Evolutionary conservation across 352 stramenopile genomes (phyloP).

Genomic region (Peronospora farinosa): DNA sequence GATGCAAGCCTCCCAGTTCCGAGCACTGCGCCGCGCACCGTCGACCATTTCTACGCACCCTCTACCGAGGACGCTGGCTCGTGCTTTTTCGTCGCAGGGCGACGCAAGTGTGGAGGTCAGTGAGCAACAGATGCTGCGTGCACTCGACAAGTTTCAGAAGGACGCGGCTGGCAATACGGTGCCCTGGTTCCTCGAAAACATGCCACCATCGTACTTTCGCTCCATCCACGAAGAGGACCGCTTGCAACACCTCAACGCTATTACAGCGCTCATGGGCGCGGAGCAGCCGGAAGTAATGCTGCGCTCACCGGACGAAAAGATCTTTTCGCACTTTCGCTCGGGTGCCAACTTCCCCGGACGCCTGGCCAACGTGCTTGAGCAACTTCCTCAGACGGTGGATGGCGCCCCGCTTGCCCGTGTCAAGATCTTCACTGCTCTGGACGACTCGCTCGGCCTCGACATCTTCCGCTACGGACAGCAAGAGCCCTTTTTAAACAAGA

Average conservation of each 20-base stretch:
- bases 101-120: conserved; percentile 19
- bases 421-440: conserved; percentile 87
- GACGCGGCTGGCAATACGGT: conserved; percentile 62
- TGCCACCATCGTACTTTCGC: conserved; percentile 87
- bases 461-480: conserved; percentile 83
- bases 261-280: conserved; percentile 70
- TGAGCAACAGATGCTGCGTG: conserved; percentile 44
- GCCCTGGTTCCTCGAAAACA: conserved; percentile 86
- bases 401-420: conserved; percentile 66
- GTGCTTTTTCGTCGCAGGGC: conserved; percentile 44
- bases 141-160: conserved; percentile 69
- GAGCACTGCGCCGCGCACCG: conserved; percentile 39
- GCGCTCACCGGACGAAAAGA: conserved; percentile 62
- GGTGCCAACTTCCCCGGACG: conserved; percentile 68
- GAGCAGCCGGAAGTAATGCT: conserved; percentile 78
- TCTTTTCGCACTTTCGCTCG: conserved; percentile 82
- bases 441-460: conserved; percentile 79
- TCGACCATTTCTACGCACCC: conserved; percentile 23
- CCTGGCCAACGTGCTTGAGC: conserved; percentile 62
- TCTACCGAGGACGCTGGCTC: conserved; percentile 30
- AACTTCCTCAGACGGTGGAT: conserved; percentile 62
- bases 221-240: conserved; percentile 78
- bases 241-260: conserved; percentile 83
- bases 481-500: conserved; percentile 62
- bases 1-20: conserved; percentile 60